Evolutionary conservation across 129 eudicot genomes (phyloP).

Genomic region (Flaveria robusta): DNA sequence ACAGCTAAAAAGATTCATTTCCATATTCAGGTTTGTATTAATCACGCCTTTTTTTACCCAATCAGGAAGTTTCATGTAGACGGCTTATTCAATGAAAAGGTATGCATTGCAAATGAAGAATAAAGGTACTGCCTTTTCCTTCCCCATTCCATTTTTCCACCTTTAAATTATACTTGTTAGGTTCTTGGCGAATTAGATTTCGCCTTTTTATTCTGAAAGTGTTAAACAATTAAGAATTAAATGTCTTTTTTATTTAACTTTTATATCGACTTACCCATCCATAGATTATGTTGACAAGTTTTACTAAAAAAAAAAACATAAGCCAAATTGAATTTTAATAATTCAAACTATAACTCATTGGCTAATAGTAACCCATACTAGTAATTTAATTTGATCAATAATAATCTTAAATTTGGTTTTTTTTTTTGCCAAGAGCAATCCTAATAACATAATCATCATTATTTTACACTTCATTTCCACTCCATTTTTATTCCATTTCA

Average conservation of each 20-base stretch:
- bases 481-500: no score
- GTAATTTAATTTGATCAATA: no score
- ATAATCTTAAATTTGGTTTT: no score
- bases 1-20: slow-evolving; percentile 32
- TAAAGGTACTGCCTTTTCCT: slow-evolving; percentile 31
- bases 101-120: slow-evolving; percentile 39
- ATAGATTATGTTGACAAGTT: neutral
- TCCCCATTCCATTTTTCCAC: slow-evolving; percentile 27
- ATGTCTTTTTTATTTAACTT: neutral
- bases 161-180: slow-evolving; percentile 15
- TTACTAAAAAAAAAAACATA: no score
- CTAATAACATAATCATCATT: no score
- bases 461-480: no score
- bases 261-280: neutral
- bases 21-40: slow-evolving; percentile 15
- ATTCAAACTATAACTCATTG: no score
- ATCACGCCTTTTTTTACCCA: slow-evolving; percentile 21
- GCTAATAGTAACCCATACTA: no score
- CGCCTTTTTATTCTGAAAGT: neutral
- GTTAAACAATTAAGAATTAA: neutral
- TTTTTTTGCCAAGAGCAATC: no score
- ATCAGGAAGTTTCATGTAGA: slow-evolving; percentile 35
- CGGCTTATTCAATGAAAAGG: slow-evolving; percentile 19
- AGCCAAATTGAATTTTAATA: no score
- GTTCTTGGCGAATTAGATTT: slow-evolving; percentile 22